Evolutionary conservation across 1,139 yeast genomes (phyloP).

Genomic region (Taphrina sp.): DNA sequence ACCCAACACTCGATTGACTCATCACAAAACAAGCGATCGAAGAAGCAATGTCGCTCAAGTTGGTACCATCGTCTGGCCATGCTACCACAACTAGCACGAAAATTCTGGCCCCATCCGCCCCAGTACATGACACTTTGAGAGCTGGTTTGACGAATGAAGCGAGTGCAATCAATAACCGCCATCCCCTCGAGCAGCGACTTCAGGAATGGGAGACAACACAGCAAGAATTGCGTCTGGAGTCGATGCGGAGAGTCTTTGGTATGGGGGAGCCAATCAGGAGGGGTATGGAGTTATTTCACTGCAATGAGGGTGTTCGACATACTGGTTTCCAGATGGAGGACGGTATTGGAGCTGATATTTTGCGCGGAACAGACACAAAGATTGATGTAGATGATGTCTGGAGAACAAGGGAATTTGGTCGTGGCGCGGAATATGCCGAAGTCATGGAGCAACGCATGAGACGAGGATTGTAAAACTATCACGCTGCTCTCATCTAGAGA

Average conservation of each 20-base stretch:
- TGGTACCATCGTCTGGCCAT: constrained; percentile 13
- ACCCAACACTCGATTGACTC: too few relatives aligned
- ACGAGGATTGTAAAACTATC: constrained; percentile 21
- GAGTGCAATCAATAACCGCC: constrained; percentile 43
- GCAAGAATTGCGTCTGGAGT: constrained; percentile 66
- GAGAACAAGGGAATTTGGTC: constrained; percentile 6
- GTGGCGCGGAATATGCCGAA: constrained; percentile 12
- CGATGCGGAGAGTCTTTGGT: constrained; percentile 79
- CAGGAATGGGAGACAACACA: constrained; percentile 79
- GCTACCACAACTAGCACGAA: constrained; percentile 8
- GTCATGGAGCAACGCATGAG: constrained; percentile 10
- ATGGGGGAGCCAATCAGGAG: constrained; percentile 91
- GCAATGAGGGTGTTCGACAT: constrained; percentile 31
- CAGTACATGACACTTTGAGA: constrained; percentile 34
- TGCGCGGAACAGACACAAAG: constrained; percentile 68
- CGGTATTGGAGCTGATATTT: constrained; percentile 71
- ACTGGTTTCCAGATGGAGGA: constrained; percentile 31
- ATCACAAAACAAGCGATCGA: too few relatives aligned
- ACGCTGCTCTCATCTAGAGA: too few relatives aligned
- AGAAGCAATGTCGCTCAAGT: constrained; percentile 16
- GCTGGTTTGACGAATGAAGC: constrained; percentile 27
- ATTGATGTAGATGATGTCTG: constrained; percentile 93
- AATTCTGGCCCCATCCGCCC: constrained; percentile 27
- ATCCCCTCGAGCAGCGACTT: constrained; percentile 78
- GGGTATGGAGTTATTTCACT: constrained; percentile 67